Conservation (phyloP, 345 rosid genomes). For the Carallia brachiata region DNA sequence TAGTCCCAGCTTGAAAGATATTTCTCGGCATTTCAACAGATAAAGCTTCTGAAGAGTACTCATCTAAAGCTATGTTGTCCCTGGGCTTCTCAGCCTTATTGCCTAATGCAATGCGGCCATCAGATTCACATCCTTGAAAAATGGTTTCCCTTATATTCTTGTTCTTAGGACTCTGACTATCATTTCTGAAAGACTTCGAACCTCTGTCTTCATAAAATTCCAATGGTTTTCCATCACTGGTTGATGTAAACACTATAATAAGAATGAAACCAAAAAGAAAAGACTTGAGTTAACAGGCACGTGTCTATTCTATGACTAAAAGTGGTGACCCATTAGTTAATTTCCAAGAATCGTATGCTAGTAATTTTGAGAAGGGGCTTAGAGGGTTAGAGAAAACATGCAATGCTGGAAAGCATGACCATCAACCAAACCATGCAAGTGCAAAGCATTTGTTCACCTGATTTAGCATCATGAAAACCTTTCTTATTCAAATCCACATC, state of each 20-base stretch:
- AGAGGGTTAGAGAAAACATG: not conserved
- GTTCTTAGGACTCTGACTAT: slow-evolving; percentile 46
- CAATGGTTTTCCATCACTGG: slow-evolving; percentile 67
- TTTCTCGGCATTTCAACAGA: slow-evolving; percentile 29
- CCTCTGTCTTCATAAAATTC: slow-evolving; percentile 72
- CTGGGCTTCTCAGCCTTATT: slow-evolving; percentile 40
- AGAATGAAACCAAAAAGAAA: slow-evolving; percentile 37
- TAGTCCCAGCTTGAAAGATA: slow-evolving; percentile 39
- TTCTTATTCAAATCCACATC: slow-evolving; percentile 50
- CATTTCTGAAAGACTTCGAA: slow-evolving; percentile 41
- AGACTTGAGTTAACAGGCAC: slow-evolving; percentile 34
- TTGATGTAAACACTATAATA: slow-evolving; percentile 62
- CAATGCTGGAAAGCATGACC: not conserved
- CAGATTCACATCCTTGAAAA: slow-evolving; percentile 35
- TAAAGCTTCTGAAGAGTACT: slow-evolving; percentile 37
- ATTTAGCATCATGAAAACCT: slow-evolving; percentile 40
- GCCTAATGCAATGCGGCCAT: slow-evolving; percentile 33
- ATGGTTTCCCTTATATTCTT: slow-evolving; percentile 40
- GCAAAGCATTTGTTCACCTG: slow-evolving; percentile 33
- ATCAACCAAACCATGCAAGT: slow-evolving; percentile 13
- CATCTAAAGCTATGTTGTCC: slow-evolving; percentile 34
- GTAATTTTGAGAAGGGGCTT: not conserved
- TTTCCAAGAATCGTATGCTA: not conserved
- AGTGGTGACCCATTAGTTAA: slow-evolving; percentile 25
- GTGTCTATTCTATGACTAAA: slow-evolving; percentile 30